Evolutionary conservation across 83 land plant species (phyloP).

Genomic region (Thuja plicata): DNA sequence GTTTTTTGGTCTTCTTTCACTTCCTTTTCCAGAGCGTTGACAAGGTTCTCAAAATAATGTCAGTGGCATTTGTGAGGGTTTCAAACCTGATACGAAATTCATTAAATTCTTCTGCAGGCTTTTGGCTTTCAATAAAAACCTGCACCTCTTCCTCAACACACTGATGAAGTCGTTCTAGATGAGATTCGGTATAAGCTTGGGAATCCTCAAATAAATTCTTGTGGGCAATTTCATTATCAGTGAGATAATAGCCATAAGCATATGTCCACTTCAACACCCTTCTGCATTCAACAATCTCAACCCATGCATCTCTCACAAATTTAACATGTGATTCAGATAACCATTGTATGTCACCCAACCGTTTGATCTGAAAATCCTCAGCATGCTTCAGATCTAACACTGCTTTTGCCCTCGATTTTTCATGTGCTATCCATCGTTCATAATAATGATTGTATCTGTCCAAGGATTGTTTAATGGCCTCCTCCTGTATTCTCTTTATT

Average conservation of each 20-base stretch:
- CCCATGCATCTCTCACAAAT: too few species aligned
- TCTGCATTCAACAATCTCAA: too few species aligned
- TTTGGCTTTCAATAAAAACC: constrained; percentile 39
- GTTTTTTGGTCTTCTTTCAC: too few species aligned
- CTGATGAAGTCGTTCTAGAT: constrained; percentile 48
- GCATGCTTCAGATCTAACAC: too few species aligned
- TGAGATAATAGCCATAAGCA: too few species aligned
- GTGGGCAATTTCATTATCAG: not conserved
- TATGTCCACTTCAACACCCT: too few species aligned
- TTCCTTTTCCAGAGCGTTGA: not conserved
- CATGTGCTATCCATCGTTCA: too few species aligned
- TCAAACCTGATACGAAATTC: constrained; percentile 71
- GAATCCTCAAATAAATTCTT: constrained; percentile 50
- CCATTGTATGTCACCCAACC: constrained; percentile 21
- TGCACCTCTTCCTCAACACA: constrained; percentile 77
- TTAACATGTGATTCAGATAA: too few species aligned
- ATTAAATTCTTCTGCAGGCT: constrained; percentile 50
- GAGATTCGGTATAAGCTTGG: constrained; percentile 52
- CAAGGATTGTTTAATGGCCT: too few species aligned
- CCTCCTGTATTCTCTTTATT: too few species aligned
- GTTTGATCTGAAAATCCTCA: constrained; percentile 20
- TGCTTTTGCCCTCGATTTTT: too few species aligned
- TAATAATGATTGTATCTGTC: too few species aligned
- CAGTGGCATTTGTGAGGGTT: constrained; percentile 33
- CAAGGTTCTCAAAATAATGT: not conserved